A percentile compares a stretch with the other conserved stretches of the same genome.
Evolutionary conservation across 495 filamentous ascomycete genomes (phyloP).

Genomic region (Aspergillus bridgeri): DNA sequence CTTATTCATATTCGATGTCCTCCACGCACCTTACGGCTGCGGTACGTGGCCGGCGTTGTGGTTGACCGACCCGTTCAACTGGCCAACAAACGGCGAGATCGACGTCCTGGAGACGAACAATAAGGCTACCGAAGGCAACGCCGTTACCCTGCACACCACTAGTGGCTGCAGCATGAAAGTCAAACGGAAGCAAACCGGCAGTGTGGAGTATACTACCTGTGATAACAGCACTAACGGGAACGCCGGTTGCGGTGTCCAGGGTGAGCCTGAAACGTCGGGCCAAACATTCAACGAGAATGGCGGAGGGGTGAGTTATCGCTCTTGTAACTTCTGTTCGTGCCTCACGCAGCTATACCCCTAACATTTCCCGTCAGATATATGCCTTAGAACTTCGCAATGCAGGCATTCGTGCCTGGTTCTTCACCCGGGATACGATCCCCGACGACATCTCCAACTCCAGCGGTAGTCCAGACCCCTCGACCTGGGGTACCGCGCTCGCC

Average conservation of each 20-base stretch:
- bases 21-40: conserved; percentile 49
- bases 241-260: conserved; percentile 44
- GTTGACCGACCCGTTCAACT: conserved; percentile 57
- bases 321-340: background rate
- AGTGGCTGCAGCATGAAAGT: conserved; percentile 45
- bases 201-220: conserved; percentile 27
- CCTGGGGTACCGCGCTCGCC: conserved; percentile 45
- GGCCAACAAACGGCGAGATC: conserved; percentile 55
- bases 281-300: conserved; percentile 41
- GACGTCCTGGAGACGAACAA: conserved; percentile 49
- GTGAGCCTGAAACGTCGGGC: conserved; percentile 34
- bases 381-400: conserved; percentile 43
- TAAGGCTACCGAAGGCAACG: conserved; percentile 41
- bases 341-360: background rate
- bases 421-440: conserved; percentile 38
- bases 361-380: conserved; percentile 29
- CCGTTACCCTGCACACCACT: conserved; percentile 44
- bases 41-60: conserved; percentile 60
- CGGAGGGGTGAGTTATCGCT: conserved; percentile 37
- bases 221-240: conserved; percentile 36
- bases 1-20: conserved; percentile 55
- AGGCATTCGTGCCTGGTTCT: conserved; percentile 51
- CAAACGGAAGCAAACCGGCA: conserved; percentile 41
- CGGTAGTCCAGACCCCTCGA: conserved; percentile 40
- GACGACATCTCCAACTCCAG: conserved; percentile 27